Conservation (phyloP, 2,329 filamentous ascomycete species). For the Aspergillus calidoustus region DNA sequence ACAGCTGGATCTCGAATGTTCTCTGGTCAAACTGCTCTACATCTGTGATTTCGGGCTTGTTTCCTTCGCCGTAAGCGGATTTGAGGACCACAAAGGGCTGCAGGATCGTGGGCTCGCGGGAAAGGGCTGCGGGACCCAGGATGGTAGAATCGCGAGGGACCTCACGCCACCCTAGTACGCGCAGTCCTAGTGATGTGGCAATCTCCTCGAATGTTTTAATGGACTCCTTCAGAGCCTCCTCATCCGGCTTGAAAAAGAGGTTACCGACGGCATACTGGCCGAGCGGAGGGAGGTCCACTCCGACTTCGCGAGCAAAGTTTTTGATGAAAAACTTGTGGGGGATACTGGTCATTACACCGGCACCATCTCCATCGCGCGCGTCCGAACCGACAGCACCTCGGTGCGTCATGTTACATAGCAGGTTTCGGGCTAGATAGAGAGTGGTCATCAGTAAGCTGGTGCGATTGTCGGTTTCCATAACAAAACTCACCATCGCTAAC, state of each 20-base stretch:
- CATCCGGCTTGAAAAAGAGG: slow-evolving; percentile 97
- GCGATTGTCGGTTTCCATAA: neutral
- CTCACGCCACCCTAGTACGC: slow-evolving; percentile 94
- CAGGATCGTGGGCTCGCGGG: slow-evolving; percentile 90
- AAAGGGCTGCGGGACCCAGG: slow-evolving; percentile 88
- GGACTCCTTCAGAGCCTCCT: slow-evolving; percentile 86
- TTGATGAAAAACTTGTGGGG: slow-evolving; percentile 98
- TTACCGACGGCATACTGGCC: slow-evolving; percentile 98
- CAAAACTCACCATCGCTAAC: slow-evolving; percentile 84
- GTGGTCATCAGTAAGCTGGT: slow-evolving; percentile 36
- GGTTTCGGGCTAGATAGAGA: slow-evolving; percentile 70
- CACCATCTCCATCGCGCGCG: slow-evolving; percentile 95
- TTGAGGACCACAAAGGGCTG: slow-evolving; percentile 93
- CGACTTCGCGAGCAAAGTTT: slow-evolving; percentile 92
- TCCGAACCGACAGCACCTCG: slow-evolving; percentile 97
- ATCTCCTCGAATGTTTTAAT: slow-evolving; percentile 93
- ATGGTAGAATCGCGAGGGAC: slow-evolving; percentile 92
- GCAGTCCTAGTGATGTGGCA: slow-evolving; percentile 82
- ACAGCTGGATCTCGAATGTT: slow-evolving; percentile 90
- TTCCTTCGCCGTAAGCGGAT: slow-evolving; percentile 81
- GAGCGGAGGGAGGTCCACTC: slow-evolving; percentile 80
- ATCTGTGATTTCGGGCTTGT: slow-evolving; percentile 77
- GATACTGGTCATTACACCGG: slow-evolving; percentile 99
- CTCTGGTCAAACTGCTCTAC: slow-evolving; percentile 80
- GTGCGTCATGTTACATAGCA: slow-evolving; percentile 99